These are phyloP conservation scores for Amniculicola lignicola DNA, from an alignment of 495 filamentous ascomycete genomes.

Conservation along the genomic window DNA sequence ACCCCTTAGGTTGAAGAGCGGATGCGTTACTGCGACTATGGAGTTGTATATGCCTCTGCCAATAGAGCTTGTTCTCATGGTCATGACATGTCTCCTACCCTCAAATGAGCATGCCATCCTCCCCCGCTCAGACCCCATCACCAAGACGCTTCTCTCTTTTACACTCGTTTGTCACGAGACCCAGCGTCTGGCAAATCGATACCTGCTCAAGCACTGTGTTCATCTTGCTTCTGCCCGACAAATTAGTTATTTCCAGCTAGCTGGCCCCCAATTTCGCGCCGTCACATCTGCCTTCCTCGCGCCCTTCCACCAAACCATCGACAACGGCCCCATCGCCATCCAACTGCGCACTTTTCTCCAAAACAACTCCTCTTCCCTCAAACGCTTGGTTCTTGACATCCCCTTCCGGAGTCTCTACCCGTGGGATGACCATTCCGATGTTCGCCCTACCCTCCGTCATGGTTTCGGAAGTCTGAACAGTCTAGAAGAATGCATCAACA, in stretches of 20 bases:
- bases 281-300: conserved; percentile 11
- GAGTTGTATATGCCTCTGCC: conserved; percentile 16
- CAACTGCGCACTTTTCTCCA: conserved; percentile 12
- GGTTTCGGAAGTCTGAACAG: conserved; percentile 36
- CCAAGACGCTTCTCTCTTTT: conserved; percentile 15
- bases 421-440: conserved; percentile 9
- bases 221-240: conserved; percentile 6
- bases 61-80: conserved; percentile 20
- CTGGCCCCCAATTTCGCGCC: conserved; percentile 6
- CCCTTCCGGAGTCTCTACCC: conserved; percentile 9
- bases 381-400: conserved; percentile 21
- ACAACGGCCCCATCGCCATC: conserved; percentile 7
- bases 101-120: conserved; percentile 5
- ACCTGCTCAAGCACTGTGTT: conserved; percentile 18
- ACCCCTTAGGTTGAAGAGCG: not conserved
- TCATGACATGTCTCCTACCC: conserved; percentile 9
- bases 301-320: conserved; percentile 6
- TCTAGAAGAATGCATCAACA: conserved; percentile 41
- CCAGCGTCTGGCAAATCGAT: conserved; percentile 7
- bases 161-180: conserved; percentile 26
- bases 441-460: conserved; percentile 9
- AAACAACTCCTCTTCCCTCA: conserved; percentile 1
- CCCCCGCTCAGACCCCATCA: conserved; percentile 11
- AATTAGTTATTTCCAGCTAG: conserved; percentile 8
- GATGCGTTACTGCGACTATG: not conserved